phyloP scores from a whole-genome alignment of 2,329 filamentous ascomycete genomes.

The Aspergillus brasiliensis region DNA sequence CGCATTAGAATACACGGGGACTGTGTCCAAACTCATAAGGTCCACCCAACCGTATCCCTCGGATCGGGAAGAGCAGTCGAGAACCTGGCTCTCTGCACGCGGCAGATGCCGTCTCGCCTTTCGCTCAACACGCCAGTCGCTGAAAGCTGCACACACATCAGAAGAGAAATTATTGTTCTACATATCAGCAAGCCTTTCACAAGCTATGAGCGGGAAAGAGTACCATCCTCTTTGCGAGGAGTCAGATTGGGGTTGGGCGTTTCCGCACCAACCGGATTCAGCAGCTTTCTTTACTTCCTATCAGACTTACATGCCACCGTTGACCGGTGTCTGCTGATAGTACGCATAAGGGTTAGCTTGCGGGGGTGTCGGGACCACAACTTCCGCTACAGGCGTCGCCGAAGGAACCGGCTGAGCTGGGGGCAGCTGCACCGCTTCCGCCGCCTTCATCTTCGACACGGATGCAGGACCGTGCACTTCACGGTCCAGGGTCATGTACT shows the following conservation, averaged over 20 bases:
- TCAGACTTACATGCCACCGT: conserved; percentile 23
- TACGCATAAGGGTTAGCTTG: conserved; percentile 32
- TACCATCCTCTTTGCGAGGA: neutral
- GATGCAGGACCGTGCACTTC: conserved; percentile 73
- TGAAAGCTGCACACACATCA: conserved; percentile 27
- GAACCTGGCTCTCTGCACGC: conserved; percentile 11
- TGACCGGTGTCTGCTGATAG: conserved; percentile 34
- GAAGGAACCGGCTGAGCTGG: conserved; percentile 20
- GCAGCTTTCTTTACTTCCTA: conserved; percentile 1
- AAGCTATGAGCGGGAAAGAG: neutral
- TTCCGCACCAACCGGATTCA: neutral
- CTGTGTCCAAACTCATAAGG: conserved; percentile 27
- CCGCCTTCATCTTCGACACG: conserved; percentile 37
- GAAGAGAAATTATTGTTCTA: conserved; percentile 21
- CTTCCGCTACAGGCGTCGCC: conserved; percentile 10
- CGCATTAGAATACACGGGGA: conserved; percentile 34
- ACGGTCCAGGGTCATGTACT: conserved; percentile 79
- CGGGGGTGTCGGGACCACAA: conserved; percentile 20
- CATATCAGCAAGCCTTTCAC: conserved; percentile 19
- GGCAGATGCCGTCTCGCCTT: conserved; percentile 3
- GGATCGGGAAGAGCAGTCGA: conserved; percentile 20
- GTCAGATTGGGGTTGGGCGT: neutral
- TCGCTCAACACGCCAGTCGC: conserved; percentile 26
- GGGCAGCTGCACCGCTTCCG: conserved; percentile 20
- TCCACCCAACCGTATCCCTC: conserved; percentile 26